Evolutionary conservation across 140 eudicot species (phyloP).

Genomic region (Cichorium intybus): DNA sequence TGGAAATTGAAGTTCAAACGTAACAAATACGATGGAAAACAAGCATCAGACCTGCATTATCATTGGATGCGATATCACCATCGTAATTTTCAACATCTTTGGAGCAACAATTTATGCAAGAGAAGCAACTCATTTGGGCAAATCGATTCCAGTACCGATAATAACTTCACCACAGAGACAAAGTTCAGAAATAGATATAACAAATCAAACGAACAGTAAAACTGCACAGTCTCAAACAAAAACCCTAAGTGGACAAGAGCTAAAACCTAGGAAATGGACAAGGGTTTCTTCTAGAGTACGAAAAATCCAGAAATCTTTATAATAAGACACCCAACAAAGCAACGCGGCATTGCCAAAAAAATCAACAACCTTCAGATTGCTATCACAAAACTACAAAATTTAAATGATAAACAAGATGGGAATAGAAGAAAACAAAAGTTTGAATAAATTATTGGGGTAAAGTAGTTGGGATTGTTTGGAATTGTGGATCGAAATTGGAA

Average conservation of each 20-base stretch:
- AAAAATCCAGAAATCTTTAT: constrained; percentile 12
- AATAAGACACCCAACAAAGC: constrained; percentile 30
- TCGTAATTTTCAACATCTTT: constrained; percentile 30
- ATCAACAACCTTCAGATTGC: neutral
- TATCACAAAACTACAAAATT: constrained; percentile 5
- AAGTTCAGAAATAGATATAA: constrained; percentile 6
- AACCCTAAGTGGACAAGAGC: constrained; percentile 16
- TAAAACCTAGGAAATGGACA: constrained; percentile 1
- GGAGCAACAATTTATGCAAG: constrained; percentile 25
- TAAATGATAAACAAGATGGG: constrained; percentile 6
- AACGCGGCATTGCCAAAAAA: constrained; percentile 38
- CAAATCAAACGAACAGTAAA: constrained; percentile 1
- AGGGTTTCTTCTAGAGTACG: constrained; percentile 4
- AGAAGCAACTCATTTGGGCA: constrained; percentile 26
- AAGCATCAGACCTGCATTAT: constrained; percentile 19
- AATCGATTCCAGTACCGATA: neutral
- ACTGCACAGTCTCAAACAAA: constrained; percentile 1
- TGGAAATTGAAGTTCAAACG: neutral
- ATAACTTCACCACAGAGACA: neutral
- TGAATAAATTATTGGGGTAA: neutral
- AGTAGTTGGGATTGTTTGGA: constrained; percentile 25
- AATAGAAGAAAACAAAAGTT: constrained; percentile 7
- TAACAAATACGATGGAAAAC: neutral
- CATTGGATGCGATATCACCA: constrained; percentile 14
- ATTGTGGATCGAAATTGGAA: constrained; percentile 16